Evolutionary conservation across 23 red algal species (phyloP), one percentile per base, ranked within the genome.

Genomic region (Gracilaria gracilis): DNA sequence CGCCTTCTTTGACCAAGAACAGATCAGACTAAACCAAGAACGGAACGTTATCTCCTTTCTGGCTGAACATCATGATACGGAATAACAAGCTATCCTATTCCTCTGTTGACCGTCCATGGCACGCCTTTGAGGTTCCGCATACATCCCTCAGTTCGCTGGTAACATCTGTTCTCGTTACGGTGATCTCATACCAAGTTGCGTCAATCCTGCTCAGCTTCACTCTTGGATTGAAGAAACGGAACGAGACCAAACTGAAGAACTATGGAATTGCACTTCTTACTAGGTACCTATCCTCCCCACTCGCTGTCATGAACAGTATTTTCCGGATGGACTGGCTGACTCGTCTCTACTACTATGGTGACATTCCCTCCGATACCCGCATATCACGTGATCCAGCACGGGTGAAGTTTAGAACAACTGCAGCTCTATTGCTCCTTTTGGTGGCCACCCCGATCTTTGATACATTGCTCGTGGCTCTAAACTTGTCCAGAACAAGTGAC

Each of bases 261-360:
- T 73, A 44, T 73, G 67, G 67, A 73, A 73, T 73, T 40, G 67
- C 38, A 4, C 67, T 73, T 73, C 67, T 73, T 7, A 73, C 67
- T 15, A 73, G 67, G 20, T 73, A 73, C 24, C 67, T 73, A 35
- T 73, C 67, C 67, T 73, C 67, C 67, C 67, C 67, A 73, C 67
- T 73, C 38, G 67, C 67, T 73, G 67, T 73, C 67, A 37, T 73
- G 35, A 73, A 73, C 67, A 73, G 67, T 73, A 40, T 73, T 44
- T 9, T 20, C 7, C 33, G 67, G 35, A 4, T 73, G 38, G 67
- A 73, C 67, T 73, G 67, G 67, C 67, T 73, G 35, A 73, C 67
- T 73, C 67, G 67, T 37, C 67, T 73, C 28, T 73, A 73, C 19
- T 42, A 44, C 67, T 40, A 29, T 23, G 67, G 67, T 23, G 67